These are phyloP conservation scores for Aspergillus phoenicis DNA, from an alignment of 2,329 filamentous ascomycete species.

Conservation along the genomic window DNA sequence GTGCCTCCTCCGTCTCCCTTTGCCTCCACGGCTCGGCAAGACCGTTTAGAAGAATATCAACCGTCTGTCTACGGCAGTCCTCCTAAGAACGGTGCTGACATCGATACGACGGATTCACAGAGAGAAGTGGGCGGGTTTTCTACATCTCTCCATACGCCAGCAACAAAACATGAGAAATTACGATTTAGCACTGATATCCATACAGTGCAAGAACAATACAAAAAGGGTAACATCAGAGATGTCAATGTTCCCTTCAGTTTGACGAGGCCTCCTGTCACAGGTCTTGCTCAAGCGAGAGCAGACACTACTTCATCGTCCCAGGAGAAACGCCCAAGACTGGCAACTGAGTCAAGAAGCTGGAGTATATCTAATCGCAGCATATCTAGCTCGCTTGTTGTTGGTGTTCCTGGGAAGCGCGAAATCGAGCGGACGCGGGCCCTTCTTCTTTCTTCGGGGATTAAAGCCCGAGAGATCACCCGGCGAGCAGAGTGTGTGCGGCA, in stretches of 20 bases:
- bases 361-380: conserved; percentile 58
- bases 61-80: conserved; percentile 21
- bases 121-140: conserved; percentile 12
- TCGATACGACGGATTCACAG: conserved; percentile 13
- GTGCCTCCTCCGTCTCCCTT: conserved; percentile 55
- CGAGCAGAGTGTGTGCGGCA: conserved; percentile 58
- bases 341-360: conserved; percentile 56
- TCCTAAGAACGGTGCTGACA: conserved; percentile 14
- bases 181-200: conserved; percentile 34
- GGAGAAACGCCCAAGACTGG: conserved; percentile 38
- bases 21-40: conserved; percentile 50
- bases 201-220: conserved; percentile 25
- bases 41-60: conserved; percentile 35
- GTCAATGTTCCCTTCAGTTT: conserved; percentile 33
- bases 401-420: conserved; percentile 65
- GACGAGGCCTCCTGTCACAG: conserved; percentile 48
- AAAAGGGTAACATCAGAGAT: conserved; percentile 31
- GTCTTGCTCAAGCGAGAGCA: conserved; percentile 46
- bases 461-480: conserved; percentile 76
- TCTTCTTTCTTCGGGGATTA: conserved; percentile 82
- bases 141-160: conserved; percentile 11
- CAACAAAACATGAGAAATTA: conserved; percentile 27
- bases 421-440: conserved; percentile 76
- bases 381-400: conserved; percentile 38
- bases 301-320: conserved; percentile 28